phyloP scores from a whole-genome alignment of 2,329 filamentous ascomycete genomes.

The Cladosporium velox region DNA sequence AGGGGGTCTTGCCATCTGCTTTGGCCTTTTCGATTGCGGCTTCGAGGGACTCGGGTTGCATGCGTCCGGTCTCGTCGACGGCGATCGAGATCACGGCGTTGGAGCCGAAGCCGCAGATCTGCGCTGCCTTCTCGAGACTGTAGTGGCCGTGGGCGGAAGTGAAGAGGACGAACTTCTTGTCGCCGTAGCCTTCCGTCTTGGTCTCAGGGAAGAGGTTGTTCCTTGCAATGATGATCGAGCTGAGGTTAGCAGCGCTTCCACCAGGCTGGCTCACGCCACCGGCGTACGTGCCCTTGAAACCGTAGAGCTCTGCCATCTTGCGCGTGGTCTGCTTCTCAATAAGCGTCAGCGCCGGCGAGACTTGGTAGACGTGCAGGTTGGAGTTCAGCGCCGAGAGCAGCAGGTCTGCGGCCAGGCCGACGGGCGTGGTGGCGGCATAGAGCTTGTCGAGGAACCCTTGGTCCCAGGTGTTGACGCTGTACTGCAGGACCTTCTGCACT shows the following conservation, averaged over 20 bases:
- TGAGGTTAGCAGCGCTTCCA: constrained; percentile 80
- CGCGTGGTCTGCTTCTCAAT: constrained; percentile 82
- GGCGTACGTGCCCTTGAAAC: constrained; percentile 66
- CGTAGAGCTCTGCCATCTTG: constrained; percentile 74
- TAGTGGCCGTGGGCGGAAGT: constrained; percentile 92
- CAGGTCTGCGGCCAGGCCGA: constrained; percentile 82
- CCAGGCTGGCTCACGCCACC: constrained; percentile 78
- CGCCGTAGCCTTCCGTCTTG: constrained; percentile 70
- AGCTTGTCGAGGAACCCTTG: constrained; percentile 96
- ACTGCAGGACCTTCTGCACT: constrained; percentile 70
- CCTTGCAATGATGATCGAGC: constrained; percentile 81
- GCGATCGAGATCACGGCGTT: constrained; percentile 71
- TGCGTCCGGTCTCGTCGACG: constrained; percentile 71
- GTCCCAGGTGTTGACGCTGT: constrained; percentile 98
- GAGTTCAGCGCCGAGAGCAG: constrained; percentile 86
- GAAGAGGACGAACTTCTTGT: constrained; percentile 74
- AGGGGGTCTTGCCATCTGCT: constrained; percentile 71
- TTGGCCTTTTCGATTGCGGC: constrained; percentile 63
- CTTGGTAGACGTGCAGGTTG: constrained; percentile 92
- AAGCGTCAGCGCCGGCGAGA: constrained; percentile 83
- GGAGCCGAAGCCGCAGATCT: constrained; percentile 81
- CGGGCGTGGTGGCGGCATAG: constrained; percentile 85
- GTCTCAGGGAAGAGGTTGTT: constrained; percentile 81
- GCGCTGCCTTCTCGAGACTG: constrained; percentile 90
- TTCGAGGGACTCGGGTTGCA: constrained; percentile 68